Base-by-base conservation (phyloP, 2,329 filamentous ascomycete species). In the Fusarium veterinarium region DNA sequence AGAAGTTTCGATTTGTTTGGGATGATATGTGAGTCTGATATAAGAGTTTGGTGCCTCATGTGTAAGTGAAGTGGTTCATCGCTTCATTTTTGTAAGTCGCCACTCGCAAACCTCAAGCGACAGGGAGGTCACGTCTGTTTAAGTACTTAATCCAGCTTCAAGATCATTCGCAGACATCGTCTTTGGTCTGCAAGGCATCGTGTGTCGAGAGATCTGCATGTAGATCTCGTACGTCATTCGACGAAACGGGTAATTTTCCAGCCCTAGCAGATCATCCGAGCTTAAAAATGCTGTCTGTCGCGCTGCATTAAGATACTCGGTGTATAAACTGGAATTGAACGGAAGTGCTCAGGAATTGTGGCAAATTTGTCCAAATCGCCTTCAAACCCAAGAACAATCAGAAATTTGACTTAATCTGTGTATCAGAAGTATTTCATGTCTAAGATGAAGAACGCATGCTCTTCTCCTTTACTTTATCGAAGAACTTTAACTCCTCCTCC, bases 61-160 rank as follows among this genome's bases (percentile, higher is more conserved):
- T 16, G 13, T 11, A 31, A 33, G 13, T 11, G 12, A 33, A 33
- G 31, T 31, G 14, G 14, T 3, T 12, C 1, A 2, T 11, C 6
- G 19, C 13, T 11, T 30, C 13, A n/a, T 3, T 16, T 10, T 30
- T 3, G 13, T 20, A 30, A 16, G 4, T 0, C 6, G 3, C 4
- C 3, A 11, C 3, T n/a, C 19, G 0, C 45, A 1, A 12, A 17
- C 4, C 13, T 6, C 0, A n/a, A 48, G 5, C 4, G 11, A 0
- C 16, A 20, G 6, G 52, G 20, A 3, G 8, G 1, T 3, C 11
- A 5, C 2, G 1, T 7, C 9, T 20, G 8, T 56, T 31, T 33
- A 44, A 16, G 10, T 14, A 56, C 28, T 16, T 23, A 11, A 9
- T 14, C 38, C 41, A 17, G 10, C 3, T 11, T 10, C 2, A 4